phyloP scores from a whole-genome alignment of 495 filamentous ascomycete species.

The Gamarada debralockiae region DNA sequence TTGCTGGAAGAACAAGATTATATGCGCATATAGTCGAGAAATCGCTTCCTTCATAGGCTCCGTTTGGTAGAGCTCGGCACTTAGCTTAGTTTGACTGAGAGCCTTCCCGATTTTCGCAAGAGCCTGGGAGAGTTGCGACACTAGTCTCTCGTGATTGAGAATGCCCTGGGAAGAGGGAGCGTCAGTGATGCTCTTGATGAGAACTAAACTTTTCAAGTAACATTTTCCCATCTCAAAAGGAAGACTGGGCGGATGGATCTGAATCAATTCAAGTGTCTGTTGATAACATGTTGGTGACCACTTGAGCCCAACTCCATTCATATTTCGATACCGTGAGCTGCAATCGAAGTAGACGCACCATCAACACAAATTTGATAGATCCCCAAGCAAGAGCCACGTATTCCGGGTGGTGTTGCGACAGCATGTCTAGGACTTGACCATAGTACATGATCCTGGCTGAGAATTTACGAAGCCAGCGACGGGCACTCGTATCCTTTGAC shows the following conservation, averaged over 20 bases:
- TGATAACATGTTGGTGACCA: no score
- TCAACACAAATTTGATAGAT: slow-evolving; percentile 11
- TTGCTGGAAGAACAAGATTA: slow-evolving; percentile 8
- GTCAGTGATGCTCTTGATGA: no score
- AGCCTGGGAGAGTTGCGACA: slow-evolving; percentile 11
- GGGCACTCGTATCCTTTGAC: background rate
- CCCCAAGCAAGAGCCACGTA: slow-evolving; percentile 14
- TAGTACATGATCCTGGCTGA: slow-evolving; percentile 19
- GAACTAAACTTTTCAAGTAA: background rate
- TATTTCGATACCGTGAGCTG: no score
- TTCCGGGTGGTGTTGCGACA: slow-evolving; percentile 13
- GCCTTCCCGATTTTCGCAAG: background rate
- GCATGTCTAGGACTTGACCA: slow-evolving; percentile 17
- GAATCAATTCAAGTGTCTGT: no score
- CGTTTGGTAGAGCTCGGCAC: slow-evolving; percentile 5
- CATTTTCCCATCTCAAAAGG: no score
- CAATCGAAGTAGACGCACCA: background rate
- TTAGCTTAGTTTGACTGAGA: background rate
- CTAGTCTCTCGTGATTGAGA: slow-evolving; percentile 7
- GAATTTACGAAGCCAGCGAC: slow-evolving; percentile 10
- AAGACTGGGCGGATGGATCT: no score
- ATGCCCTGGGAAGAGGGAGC: slow-evolving; percentile 1
- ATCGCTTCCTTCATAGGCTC: slow-evolving; percentile 5
- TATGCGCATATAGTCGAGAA: slow-evolving; percentile 7
- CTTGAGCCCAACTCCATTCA: no score